A percentile compares a stretch with the other conserved stretches of the same genome.
phyloP scores from a whole-genome alignment of 2,329 filamentous ascomycete species.

The Pyrenophora tritici-repentis region DNA sequence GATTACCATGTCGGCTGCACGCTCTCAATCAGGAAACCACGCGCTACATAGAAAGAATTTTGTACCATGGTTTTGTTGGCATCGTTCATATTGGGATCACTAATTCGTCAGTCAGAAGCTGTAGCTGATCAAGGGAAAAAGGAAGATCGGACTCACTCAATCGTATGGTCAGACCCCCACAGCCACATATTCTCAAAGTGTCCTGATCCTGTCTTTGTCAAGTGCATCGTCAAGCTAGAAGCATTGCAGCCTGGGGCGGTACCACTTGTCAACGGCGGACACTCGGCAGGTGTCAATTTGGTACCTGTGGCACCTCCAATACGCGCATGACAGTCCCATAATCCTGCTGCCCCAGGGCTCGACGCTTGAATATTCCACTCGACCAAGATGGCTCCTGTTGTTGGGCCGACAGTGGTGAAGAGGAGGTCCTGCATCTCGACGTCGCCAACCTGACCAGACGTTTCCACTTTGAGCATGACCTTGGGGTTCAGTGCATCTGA shows the following conservation, averaged over 20 bases:
- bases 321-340: constrained; percentile 21
- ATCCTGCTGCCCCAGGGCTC: constrained; percentile 8
- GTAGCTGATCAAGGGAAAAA: no score
- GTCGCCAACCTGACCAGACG: constrained; percentile 19
- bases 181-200: background rate
- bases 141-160: background rate
- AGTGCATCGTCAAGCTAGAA: constrained; percentile 51
- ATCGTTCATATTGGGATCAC: constrained; percentile 56
- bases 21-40: constrained; percentile 74
- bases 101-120: background rate
- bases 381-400: constrained; percentile 69
- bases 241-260: constrained; percentile 62
- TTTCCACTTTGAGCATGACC: constrained; percentile 23
- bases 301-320: constrained; percentile 77
- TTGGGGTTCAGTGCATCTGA: constrained; percentile 17
- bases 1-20: constrained; percentile 42
- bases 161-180: background rate
- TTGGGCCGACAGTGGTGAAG: constrained; percentile 56
- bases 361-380: constrained; percentile 66
- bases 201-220: background rate
- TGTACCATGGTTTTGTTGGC: constrained; percentile 47
- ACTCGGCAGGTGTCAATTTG: constrained; percentile 72
- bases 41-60: constrained; percentile 65
- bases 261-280: constrained; percentile 65
- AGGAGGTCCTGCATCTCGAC: constrained; percentile 28